A percentile compares a stretch with the other conserved stretches of the same genome.
Evolutionary conservation across 345 rosid genomes (phyloP).

Genomic region (Trapa bicornis): DNA sequence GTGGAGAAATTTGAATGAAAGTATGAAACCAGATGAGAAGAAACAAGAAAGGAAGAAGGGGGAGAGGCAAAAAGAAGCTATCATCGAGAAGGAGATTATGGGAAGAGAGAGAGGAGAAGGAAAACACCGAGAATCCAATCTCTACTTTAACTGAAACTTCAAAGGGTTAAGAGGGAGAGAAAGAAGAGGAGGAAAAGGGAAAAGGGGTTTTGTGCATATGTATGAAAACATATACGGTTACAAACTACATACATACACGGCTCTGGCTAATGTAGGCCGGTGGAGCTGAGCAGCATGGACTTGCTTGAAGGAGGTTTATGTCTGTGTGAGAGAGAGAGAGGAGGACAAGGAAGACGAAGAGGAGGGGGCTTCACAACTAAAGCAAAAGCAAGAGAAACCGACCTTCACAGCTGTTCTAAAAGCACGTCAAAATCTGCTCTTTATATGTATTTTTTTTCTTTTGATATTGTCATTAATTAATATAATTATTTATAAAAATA

Average conservation of each 20-base stretch:
- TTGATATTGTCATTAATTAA: too few species aligned
- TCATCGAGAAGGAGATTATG: too few species aligned
- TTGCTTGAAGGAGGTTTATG: slow-evolving; percentile 4
- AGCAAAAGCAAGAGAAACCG: slow-evolving; percentile 36
- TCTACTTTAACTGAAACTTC: slow-evolving; percentile 49
- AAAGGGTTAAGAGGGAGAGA: slow-evolving; percentile 7
- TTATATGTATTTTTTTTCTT: too few species aligned
- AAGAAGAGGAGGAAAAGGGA: not conserved
- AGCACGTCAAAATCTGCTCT: slow-evolving; percentile 8
- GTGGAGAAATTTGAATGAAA: not conserved
- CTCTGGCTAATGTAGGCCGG: slow-evolving; percentile 16
- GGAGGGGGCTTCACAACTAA: slow-evolving; percentile 29
- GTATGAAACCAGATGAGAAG: too few species aligned
- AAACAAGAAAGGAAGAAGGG: too few species aligned
- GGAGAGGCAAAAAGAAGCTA: not conserved
- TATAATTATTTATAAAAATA: too few species aligned
- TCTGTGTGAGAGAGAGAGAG: not conserved
- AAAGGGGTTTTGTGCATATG: not conserved
- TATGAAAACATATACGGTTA: not conserved
- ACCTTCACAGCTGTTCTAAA: slow-evolving; percentile 30
- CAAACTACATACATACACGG: slow-evolving; percentile 11
- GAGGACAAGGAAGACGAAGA: not conserved
- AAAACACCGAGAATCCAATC: slow-evolving; percentile 30
- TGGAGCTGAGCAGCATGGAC: not conserved
- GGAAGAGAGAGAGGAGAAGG: too few species aligned